These are phyloP conservation scores for Colletotrichum sp. DNA, from an alignment of 2,329 filamentous ascomycete genomes.

Conservation along the genomic window DNA sequence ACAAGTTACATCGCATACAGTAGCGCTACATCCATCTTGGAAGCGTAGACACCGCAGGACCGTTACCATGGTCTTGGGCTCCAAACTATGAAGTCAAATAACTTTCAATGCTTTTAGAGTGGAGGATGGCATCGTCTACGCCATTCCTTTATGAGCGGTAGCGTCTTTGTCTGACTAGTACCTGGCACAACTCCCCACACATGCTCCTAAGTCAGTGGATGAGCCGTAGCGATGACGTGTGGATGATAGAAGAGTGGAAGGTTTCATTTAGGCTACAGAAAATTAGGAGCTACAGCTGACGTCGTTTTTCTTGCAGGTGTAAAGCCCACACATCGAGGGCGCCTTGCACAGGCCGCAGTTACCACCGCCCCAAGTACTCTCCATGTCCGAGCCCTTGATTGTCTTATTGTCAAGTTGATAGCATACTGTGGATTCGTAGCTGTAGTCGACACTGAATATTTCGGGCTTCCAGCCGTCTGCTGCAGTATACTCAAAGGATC, in stretches of 20 bases:
- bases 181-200: neutral
- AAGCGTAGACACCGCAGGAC: neutral
- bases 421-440: neutral
- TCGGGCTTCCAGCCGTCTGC: neutral
- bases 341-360: neutral
- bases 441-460: neutral
- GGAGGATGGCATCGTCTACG: neutral
- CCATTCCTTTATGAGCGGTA: fast-evolving
- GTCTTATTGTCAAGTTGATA: neutral
- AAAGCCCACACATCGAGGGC: neutral
- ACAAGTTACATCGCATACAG: neutral
- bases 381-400: neutral
- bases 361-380: neutral
- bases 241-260: neutral
- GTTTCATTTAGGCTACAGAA: neutral
- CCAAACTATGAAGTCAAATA: neutral
- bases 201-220: neutral
- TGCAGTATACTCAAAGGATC: neutral
- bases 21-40: neutral
- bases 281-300: neutral
- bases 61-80: neutral
- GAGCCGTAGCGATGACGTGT: neutral
- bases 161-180: neutral
- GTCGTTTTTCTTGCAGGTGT: neutral
- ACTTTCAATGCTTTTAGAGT: neutral